These are phyloP conservation scores for Calamus simplicifolius DNA, from an alignment of 176 grass and related monocot genomes.

Conservation along the genomic window DNA sequence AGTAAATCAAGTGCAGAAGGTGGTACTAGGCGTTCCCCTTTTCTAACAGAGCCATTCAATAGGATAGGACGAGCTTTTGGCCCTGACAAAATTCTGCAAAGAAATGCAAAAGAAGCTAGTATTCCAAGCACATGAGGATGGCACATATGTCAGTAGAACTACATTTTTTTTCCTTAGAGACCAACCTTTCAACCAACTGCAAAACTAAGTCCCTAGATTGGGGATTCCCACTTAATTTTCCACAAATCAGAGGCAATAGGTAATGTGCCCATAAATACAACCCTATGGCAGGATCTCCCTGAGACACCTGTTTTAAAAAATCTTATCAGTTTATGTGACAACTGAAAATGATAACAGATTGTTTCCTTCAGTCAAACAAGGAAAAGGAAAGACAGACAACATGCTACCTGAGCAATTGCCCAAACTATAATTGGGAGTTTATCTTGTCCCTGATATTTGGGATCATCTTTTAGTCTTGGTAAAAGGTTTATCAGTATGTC, in stretches of 20 bases:
- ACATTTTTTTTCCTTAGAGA: not conserved
- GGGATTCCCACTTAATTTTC: constrained; percentile 67
- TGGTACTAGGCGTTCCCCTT: constrained; percentile 74
- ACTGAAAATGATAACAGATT: too few relatives aligned
- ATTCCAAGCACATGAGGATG: not conserved
- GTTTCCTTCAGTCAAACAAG: not conserved
- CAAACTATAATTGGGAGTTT: constrained; percentile 81
- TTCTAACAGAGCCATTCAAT: constrained; percentile 77
- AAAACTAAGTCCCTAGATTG: constrained; percentile 80
- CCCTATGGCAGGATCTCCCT: constrained; percentile 67
- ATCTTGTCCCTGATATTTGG: constrained; percentile 75
- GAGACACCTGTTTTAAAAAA: constrained; percentile 33
- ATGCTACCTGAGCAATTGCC: constrained; percentile 71
- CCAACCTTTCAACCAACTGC: constrained; percentile 84
- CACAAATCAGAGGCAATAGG: constrained; percentile 72
- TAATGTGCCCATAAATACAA: constrained; percentile 80
- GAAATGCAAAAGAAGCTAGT: not conserved
- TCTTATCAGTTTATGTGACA: not conserved
- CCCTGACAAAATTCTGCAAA: constrained; percentile 52
- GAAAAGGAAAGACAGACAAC: not conserved
- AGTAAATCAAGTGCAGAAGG: constrained; percentile 68
- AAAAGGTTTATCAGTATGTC: constrained; percentile 44
- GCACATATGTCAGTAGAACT: too few relatives aligned
- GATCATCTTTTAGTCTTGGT: constrained; percentile 59
- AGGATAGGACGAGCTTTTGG: constrained; percentile 77